Conservation (phyloP, 2,329 filamentous ascomycete genomes). For the Allantophomopsis lycopodina region DNA sequence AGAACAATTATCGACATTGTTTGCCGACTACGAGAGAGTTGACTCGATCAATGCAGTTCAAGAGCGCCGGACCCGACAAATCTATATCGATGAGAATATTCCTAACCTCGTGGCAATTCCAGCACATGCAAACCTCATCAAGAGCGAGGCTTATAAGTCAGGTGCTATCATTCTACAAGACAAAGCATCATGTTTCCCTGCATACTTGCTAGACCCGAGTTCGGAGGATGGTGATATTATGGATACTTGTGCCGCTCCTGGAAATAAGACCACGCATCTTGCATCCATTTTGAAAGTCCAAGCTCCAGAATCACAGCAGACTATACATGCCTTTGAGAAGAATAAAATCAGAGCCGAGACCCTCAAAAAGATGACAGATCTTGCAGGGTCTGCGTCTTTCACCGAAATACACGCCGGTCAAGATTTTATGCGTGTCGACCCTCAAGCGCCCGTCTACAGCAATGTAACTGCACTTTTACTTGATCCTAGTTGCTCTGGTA, state of each 20-base stretch:
- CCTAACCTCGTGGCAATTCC: constrained; percentile 74
- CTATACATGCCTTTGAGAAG: constrained; percentile 70
- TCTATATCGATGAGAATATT: constrained; percentile 69
- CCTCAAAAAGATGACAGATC: constrained; percentile 70
- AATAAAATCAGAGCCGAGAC: constrained; percentile 58
- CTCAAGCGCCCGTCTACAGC: constrained; percentile 42
- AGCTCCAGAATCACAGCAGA: constrained; percentile 20
- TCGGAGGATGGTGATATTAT: constrained; percentile 62
- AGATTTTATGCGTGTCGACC: constrained; percentile 72
- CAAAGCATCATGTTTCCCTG: constrained; percentile 94
- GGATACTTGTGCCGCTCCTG: constrained; percentile 90
- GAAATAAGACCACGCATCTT: constrained; percentile 94
- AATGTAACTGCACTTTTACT: constrained; percentile 73
- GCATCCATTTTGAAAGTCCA: constrained; percentile 51
- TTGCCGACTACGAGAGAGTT: constrained; percentile 47
- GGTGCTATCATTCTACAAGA: constrained; percentile 86
- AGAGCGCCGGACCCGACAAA: constrained; percentile 27
- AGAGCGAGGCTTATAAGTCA: constrained; percentile 56
- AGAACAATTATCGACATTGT: constrained; percentile 62
- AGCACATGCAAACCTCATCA: constrained; percentile 56
- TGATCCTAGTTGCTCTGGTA: constrained; percentile 91
- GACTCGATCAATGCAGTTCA: constrained; percentile 42
- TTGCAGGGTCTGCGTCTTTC: constrained; percentile 54
- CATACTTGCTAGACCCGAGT: constrained; percentile 64
- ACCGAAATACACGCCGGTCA: constrained; percentile 59